Conservation (phyloP, 164 flowering plant species). For the Umbilicus rupestris region DNA sequence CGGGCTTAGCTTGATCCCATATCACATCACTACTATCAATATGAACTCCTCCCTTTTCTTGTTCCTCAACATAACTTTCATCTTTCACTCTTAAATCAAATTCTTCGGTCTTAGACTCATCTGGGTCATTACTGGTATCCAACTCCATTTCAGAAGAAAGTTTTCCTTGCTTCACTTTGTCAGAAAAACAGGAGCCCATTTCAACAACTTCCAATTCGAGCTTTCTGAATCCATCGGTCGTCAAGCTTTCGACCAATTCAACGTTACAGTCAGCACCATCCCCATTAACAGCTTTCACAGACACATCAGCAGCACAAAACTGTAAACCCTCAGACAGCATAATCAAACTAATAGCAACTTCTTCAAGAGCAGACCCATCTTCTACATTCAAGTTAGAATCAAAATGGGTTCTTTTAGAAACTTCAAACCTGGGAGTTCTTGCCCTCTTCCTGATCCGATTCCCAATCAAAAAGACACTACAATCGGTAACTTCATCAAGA, state of each 20-base stretch:
- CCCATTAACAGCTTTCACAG: not conserved
- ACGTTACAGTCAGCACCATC: not conserved
- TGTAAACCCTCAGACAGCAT: not conserved
- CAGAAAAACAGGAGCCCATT: not conserved
- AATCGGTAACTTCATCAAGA: not conserved
- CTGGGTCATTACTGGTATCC: not conserved
- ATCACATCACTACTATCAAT: not conserved
- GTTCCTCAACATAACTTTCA: not conserved
- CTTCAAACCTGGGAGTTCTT: conserved; percentile 3
- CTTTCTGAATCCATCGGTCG: not conserved
- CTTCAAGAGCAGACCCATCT: not conserved
- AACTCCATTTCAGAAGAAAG: not conserved
- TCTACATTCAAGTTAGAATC: not conserved
- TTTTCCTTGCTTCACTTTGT: too few relatives aligned
- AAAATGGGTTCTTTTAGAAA: not conserved
- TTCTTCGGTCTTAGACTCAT: not conserved
- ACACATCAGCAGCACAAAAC: not conserved
- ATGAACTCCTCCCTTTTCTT: not conserved
- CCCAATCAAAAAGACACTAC: not conserved
- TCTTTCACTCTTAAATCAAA: not conserved
- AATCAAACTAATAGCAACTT: conserved; percentile 5
- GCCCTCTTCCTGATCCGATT: not conserved
- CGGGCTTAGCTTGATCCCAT: not conserved
- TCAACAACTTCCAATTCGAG: not conserved
- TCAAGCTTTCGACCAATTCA: not conserved